phyloP scores from a whole-genome alignment of 495 filamentous ascomycete genomes.

The Sphaerosporella brunnea region DNA sequence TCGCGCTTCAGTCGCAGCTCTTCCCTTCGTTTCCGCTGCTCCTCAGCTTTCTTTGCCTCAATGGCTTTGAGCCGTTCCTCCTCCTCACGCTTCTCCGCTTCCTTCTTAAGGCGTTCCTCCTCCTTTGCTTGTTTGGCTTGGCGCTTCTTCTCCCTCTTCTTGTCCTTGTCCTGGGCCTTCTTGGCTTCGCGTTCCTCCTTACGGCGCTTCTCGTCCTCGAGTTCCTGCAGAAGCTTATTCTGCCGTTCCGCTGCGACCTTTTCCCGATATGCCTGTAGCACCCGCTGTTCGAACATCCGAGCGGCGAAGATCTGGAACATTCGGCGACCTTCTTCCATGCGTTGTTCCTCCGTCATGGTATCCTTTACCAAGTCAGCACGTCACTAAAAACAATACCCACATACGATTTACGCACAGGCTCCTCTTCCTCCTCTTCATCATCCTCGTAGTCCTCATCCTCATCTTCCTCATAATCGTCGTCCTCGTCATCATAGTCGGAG shows the following conservation, averaged over 20 bases:
- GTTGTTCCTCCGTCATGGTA: constrained; percentile 91
- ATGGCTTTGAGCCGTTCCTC: constrained; percentile 58
- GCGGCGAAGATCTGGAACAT: constrained; percentile 99
- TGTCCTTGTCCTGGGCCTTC: constrained; percentile 80
- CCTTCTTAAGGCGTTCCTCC: constrained; percentile 70
- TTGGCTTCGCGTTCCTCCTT: constrained; percentile 70
- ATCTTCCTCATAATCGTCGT: constrained; percentile 60
- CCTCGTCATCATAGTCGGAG: constrained; percentile 50
- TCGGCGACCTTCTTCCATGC: constrained; percentile 92
- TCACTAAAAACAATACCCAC: not conserved
- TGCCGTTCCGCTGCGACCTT: constrained; percentile 88
- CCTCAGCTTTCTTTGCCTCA: constrained; percentile 64
- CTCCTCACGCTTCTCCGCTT: constrained; percentile 82
- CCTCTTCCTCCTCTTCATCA: constrained; percentile 81
- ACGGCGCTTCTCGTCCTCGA: constrained; percentile 61
- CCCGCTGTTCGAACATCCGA: constrained; percentile 96
- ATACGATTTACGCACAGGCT: constrained; percentile 41
- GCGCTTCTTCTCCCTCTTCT: constrained; percentile 76
- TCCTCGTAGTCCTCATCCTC: constrained; percentile 80
- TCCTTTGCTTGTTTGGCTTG: constrained; percentile 72
- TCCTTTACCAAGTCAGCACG: constrained; percentile 34
- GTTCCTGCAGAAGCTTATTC: constrained; percentile 75
- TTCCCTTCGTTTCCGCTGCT: constrained; percentile 60
- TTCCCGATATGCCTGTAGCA: constrained; percentile 90
- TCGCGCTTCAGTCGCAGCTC: constrained; percentile 76